Evolutionary conservation across 495 filamentous ascomycete species (phyloP), one percentile per base, ranked within the genome.

Genomic region (Cetradonia linearis): DNA sequence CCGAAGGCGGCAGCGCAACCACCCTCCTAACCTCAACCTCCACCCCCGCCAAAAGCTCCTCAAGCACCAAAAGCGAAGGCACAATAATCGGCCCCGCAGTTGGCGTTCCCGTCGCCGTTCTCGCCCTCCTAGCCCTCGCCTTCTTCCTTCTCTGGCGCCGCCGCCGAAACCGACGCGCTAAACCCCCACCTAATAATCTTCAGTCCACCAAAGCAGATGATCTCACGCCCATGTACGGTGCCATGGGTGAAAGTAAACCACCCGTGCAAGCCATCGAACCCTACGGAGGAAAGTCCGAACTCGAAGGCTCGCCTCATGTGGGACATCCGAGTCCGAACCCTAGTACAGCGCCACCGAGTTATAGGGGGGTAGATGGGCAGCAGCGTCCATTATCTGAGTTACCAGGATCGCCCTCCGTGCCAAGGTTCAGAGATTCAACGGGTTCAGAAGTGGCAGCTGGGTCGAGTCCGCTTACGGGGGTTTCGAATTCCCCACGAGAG

Each of bases 141-240:
- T 56, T 56, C 36, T 56, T 56, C 38, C 54, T 42, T 6, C 23
- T 56, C 54, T 44, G 54, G 34, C 54, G 54, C 34, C 54, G 54
- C 10, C 54, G 54, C 20, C 54, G 54, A 4, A 46, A 46, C 20
- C 42, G 42, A 46, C 42, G 42, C 42, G 20, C 50, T 16, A 18
- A 30, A 5, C 9, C 30, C 10, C n/a, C 50, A 11, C n/a, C 31
- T 11, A 30, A 18, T 1, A 36, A 54, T 34, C 30, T 25, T 4
- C 31, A 46, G 42, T 46, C 31, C 18, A 54, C 13, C 18, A 46
- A 13, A 23, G 5, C 31, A 30, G 54, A 44, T n/a, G 38, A 56
- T 10, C 38, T 37, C 25, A 38, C 20, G 9, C 54, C 54, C 8
- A 56, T 56, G 54, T 56, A 56, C 14, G 54, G 54, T n/a, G 49